Evolutionary conservation across 306 rosid genomes (phyloP).

Genomic region (Rosa rugosa): DNA sequence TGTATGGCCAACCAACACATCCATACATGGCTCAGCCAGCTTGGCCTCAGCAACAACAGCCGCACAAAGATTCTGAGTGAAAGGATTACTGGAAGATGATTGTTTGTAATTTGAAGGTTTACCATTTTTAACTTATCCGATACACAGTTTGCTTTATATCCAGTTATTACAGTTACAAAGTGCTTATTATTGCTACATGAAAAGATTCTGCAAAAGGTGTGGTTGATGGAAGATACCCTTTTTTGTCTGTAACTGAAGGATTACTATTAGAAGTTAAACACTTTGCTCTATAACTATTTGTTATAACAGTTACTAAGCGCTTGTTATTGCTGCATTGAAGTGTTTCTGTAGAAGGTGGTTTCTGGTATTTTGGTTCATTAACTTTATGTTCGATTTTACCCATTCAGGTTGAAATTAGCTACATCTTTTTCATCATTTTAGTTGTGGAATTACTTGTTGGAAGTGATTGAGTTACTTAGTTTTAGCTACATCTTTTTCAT

Average conservation of each 20-base stretch:
- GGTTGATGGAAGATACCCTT: background rate
- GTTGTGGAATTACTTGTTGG: background rate
- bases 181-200: constrained; percentile 13
- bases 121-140: constrained; percentile 9
- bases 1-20: constrained; percentile 35
- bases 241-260: constrained; percentile 10
- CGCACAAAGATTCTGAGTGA: constrained; percentile 41
- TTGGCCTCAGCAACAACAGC: constrained; percentile 41
- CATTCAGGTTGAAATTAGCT: background rate
- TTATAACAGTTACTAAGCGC: constrained; percentile 6
- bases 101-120: constrained; percentile 15
- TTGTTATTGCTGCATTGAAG: constrained; percentile 1
- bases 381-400: background rate
- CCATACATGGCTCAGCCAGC: constrained; percentile 31
- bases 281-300: constrained; percentile 15
- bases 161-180: constrained; percentile 5
- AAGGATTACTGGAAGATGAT: constrained; percentile 9
- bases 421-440: background rate
- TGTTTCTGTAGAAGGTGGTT: background rate
- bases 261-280: constrained; percentile 9
- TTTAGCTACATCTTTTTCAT: too few species aligned
- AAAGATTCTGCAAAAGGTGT: background rate
- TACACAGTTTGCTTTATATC: constrained; percentile 13
- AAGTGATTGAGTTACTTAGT: background rate
- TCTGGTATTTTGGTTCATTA: background rate